Evolutionary conservation across 129 eudicot species (phyloP), one percentile per base, ranked within the genome.

Genomic region (Chrysanthemum makinoi): DNA sequence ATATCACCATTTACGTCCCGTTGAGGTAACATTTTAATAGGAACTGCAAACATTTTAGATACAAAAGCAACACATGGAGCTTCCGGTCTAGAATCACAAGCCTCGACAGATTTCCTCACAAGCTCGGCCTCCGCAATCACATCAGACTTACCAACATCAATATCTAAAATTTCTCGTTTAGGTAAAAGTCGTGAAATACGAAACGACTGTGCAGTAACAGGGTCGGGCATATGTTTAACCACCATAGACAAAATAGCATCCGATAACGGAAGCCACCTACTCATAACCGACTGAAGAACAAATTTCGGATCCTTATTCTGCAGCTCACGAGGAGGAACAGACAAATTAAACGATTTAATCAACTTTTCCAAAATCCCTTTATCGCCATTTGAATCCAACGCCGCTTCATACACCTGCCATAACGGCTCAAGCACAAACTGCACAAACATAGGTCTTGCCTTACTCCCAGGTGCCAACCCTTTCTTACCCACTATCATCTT

Each of bases 11-110:
- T 77, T 22, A 76, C 70, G 55, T 75, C 93, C 68, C 82, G 77
- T 43, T 66, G 91, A 58, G 99, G 99, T 53, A 94, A 80, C 93
- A 89, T 73, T 77, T 94, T 94, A 52, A 52, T 60, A 10, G 99
- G 93, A 43, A 94, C 82, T 13, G 99, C 99, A 87, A 90, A 90
- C 89, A 94, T 94, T 70, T 94, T 94, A 22, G 99, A 87, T 5
- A 94, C 99, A 83, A 90, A 94, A 6, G 94, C 94, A 60, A 94
- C 85, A 82, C 94, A 86, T 0, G 96, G 97, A 35, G 96, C 74
- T 54, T 83, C 87, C 24, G 93, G 79, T n/a, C 81, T 49, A 11
- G 86, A 78, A 84, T 90, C 96, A 83, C 99, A 94, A 56, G 75
- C 72, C 88, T 94, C 99, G 19, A 94, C 91, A 35, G 97, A 82